Evolutionary conservation across 148 eudicot genomes (phyloP).

Genomic region (Vaccinium vitisidaea): DNA sequence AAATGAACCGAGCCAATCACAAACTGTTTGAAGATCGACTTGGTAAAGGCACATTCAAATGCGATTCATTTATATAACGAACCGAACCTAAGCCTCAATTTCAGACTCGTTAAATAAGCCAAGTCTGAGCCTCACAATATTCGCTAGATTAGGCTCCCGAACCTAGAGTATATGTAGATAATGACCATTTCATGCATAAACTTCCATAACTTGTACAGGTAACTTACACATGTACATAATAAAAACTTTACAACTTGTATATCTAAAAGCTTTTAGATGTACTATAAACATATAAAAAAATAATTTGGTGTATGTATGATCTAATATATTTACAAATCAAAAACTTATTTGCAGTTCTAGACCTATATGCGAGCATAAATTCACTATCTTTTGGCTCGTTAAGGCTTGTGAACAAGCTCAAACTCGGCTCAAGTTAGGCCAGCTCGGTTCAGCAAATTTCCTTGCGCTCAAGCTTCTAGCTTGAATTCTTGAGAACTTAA

Average conservation of each 20-base stretch:
- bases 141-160: neutral
- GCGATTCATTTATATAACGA: neutral
- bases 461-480: neutral
- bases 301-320: neutral
- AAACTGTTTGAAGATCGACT: neutral
- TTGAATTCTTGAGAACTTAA: neutral
- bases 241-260: neutral
- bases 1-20: neutral
- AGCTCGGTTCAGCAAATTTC: neutral
- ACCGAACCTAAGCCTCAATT: neutral
- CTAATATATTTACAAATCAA: neutral
- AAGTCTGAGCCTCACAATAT: neutral
- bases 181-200: neutral
- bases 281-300: neutral
- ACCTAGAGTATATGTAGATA: neutral
- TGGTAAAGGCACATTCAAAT: neutral
- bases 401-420: neutral
- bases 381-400: neutral
- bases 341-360: neutral
- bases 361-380: neutral
- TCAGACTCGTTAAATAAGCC: neutral
- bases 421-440: neutral
- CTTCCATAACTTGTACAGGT: neutral
- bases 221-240: neutral
- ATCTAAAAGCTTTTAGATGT: neutral